These are phyloP conservation scores for Corynespora cassiicola DNA, from an alignment of 2,329 filamentous ascomycete species.

Conservation along the genomic window DNA sequence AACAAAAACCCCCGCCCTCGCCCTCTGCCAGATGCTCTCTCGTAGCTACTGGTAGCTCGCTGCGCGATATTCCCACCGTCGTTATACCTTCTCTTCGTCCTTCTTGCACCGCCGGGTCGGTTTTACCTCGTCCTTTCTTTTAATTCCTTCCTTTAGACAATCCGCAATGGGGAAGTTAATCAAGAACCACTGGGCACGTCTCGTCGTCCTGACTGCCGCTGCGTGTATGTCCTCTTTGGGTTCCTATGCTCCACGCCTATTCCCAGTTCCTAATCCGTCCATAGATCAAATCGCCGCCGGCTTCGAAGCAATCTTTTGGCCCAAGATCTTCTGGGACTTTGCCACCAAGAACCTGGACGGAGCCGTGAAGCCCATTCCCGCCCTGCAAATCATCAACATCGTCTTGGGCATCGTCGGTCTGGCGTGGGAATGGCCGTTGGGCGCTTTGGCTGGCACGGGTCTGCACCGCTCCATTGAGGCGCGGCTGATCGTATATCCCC, in stretches of 20 bases:
- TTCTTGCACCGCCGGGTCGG: constrained; percentile 28
- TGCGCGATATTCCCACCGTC: constrained; percentile 30
- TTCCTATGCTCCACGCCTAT: not conserved
- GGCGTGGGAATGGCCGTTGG: constrained; percentile 89
- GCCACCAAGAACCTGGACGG: constrained; percentile 86
- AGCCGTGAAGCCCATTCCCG: constrained; percentile 84
- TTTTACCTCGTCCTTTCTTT: constrained; percentile 29
- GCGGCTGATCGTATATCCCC: constrained; percentile 80
- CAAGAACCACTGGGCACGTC: constrained; percentile 98
- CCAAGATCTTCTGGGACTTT: constrained; percentile 98
- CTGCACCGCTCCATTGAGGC: constrained; percentile 89
- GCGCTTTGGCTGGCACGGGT: constrained; percentile 73
- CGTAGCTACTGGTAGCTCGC: constrained; percentile 48
- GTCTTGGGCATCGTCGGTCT: constrained; percentile 79
- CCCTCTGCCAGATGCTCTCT: constrained; percentile 33
- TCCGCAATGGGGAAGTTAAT: constrained; percentile 89
- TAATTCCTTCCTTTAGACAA: constrained; percentile 22
- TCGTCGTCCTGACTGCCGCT: constrained; percentile 88
- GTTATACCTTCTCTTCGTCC: constrained; percentile 23
- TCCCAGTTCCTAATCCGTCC: no score
- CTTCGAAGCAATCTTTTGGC: constrained; percentile 93
- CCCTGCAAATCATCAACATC: constrained; percentile 89
- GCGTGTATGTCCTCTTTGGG: constrained; percentile 65
- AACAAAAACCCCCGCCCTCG: constrained; percentile 40
- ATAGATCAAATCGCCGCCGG: constrained; percentile 86